These are phyloP conservation scores for Trichoderma lentiforme DNA, from an alignment of 2,329 filamentous ascomycete genomes.

Conservation along the genomic window DNA sequence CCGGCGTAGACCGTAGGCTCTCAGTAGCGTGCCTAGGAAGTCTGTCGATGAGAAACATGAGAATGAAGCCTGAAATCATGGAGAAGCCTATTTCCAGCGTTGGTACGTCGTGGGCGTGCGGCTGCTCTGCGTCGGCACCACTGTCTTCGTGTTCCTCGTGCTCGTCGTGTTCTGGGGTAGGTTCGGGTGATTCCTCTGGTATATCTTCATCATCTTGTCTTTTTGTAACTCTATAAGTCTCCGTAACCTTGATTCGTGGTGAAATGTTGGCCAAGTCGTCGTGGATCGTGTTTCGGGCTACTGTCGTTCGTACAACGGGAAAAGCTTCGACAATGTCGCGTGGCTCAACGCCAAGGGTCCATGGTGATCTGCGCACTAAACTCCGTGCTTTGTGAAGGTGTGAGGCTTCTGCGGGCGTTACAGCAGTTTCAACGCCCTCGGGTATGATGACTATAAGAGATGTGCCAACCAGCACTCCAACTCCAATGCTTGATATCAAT, in stretches of 20 bases:
- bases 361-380: slow-evolving; percentile 33
- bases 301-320: slow-evolving; percentile 21
- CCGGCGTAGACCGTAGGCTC: slow-evolving; percentile 59
- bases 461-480: slow-evolving; percentile 91
- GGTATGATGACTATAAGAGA: slow-evolving; percentile 97
- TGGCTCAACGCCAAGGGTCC: slow-evolving; percentile 26
- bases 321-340: slow-evolving; percentile 27
- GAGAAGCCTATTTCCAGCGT: slow-evolving; percentile 81
- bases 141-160: slow-evolving; percentile 28
- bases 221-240: neutral
- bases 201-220: slow-evolving; percentile 10
- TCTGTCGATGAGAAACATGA: slow-evolving; percentile 96
- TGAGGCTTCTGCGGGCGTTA: slow-evolving; percentile 49
- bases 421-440: slow-evolving; percentile 89
- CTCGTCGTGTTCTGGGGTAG: slow-evolving; percentile 5
- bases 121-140: slow-evolving; percentile 30
- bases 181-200: slow-evolving; percentile 12
- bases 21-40: slow-evolving; percentile 71
- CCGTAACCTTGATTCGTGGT: slow-evolving; percentile 1
- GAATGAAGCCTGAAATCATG: slow-evolving; percentile 80
- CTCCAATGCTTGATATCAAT: slow-evolving; percentile 85
- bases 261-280: neutral
- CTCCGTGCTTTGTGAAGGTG: slow-evolving; percentile 37
- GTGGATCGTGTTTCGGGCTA: neutral
- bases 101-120: slow-evolving; percentile 47